Base-by-base conservation (phyloP, 805 yeast species). In the Scheffersomyces stipitis region DNA sequence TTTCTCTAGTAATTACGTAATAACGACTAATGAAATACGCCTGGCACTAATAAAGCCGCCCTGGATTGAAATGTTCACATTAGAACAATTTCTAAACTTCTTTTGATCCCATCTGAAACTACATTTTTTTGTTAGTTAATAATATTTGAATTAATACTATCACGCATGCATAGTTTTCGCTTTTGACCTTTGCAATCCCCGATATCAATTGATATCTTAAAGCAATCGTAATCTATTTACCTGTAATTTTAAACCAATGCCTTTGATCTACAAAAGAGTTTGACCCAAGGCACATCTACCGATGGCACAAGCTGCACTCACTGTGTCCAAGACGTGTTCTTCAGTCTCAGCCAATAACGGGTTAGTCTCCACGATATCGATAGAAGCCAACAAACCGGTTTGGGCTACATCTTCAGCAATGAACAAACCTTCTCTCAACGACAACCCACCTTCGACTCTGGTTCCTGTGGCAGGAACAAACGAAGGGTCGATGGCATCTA, bases 401-500 rank as follows among this genome's bases (percentile, higher is more conserved):
- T 80, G 87, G 6, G 96, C 96, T 23, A 90, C 71, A 47, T 91
- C 93, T 67, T 91, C 99, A 42, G 90, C 93, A 36, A 91, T 65
- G 58, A 84, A 91, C 59, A 93, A 75, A 33, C 96, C 97, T 66
- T 91, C 99, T 67, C 99, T 79, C 62, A 91, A 75, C 6, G 96
- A 83, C 46, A 91, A 71, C 3, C 99, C 99, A 46, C 98, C 98
- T 60, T 96, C 81, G 12, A 91, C 99, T 29, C 97, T 91, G 1
- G 99, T 93, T 37, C 99, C 99, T 1, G 99, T 91, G 27, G 97
- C 96, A 14, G 96, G 97, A 10, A 93, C 96, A 56, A 72, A 89
- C 44, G 80, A 74, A 32, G 98, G 98, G 64, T 91, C 99, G 40
- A 93, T 83, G 29, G 97, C 97, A 64, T 91, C 99, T 30, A 91